These are phyloP conservation scores for Magnusiomyces tetraspermus DNA, from an alignment of 1,139 yeast genomes.

Conservation along the genomic window DNA sequence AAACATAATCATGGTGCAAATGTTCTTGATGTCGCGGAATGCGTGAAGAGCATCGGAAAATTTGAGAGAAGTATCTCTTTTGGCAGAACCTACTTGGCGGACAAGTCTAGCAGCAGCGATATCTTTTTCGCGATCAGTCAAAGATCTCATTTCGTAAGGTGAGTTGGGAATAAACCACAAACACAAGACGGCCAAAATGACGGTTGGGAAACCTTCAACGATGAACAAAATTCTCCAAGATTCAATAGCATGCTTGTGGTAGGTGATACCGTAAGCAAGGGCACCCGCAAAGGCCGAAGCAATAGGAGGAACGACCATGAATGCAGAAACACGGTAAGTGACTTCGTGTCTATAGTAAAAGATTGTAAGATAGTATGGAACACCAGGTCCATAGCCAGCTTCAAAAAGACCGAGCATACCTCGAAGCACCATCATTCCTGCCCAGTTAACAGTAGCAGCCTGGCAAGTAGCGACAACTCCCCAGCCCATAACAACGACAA, in stretches of 20 bases:
- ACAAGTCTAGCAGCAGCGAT: constrained; percentile 13
- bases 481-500: constrained; percentile 14
- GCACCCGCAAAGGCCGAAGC: constrained; percentile 15
- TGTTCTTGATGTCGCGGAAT: constrained; percentile 17
- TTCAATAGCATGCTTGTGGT: constrained; percentile 7
- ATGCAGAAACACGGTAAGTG: constrained; percentile 12
- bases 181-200: constrained; percentile 10
- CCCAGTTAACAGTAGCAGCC: constrained; percentile 38
- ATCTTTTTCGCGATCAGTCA: constrained; percentile 10
- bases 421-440: constrained; percentile 45
- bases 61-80: constrained; percentile 4
- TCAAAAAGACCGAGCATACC: constrained; percentile 50
- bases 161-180: constrained; percentile 12
- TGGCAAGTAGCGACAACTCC: constrained; percentile 12
- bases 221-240: constrained; percentile 13
- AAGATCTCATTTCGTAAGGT: constrained; percentile 5
- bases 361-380: constrained; percentile 18
- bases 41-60: constrained; percentile 4
- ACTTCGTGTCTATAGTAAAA: constrained; percentile 26
- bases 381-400: constrained; percentile 48
- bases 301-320: constrained; percentile 11
- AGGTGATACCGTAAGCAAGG: constrained; percentile 13
- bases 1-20: constrained; percentile 15
- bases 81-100: constrained; percentile 10
- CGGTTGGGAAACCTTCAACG: constrained; percentile 15